These are phyloP conservation scores for Phytophthora palmivora DNA, from an alignment of 352 stramenopile species.

Conservation along the genomic window DNA sequence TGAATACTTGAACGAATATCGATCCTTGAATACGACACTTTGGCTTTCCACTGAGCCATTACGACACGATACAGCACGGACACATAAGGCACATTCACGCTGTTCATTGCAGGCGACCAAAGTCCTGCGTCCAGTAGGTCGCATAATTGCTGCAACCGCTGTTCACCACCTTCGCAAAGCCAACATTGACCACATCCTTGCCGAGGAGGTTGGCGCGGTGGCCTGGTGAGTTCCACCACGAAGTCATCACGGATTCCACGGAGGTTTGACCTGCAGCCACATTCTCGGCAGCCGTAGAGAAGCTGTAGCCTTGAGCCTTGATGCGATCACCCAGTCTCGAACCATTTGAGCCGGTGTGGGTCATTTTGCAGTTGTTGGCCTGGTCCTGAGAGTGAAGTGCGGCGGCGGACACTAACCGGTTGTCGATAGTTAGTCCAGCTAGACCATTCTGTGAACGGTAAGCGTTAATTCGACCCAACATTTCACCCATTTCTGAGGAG, in stretches of 20 bases:
- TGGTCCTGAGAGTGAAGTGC: conserved; percentile 52
- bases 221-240: conserved; percentile 58
- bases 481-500: conserved; percentile 39
- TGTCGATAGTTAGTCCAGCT: conserved; percentile 43
- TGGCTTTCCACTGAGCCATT: conserved; percentile 25
- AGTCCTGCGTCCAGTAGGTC: conserved; percentile 50
- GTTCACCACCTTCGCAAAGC: conserved; percentile 41
- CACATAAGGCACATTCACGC: conserved; percentile 8
- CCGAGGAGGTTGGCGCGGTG: conserved; percentile 55
- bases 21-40: conserved; percentile 13
- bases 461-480: conserved; percentile 55
- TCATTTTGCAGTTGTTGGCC: conserved; percentile 50
- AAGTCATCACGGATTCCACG: conserved; percentile 50
- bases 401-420: conserved; percentile 42
- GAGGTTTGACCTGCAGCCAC: conserved; percentile 52
- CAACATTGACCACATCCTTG: conserved; percentile 33
- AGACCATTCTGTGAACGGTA: conserved; percentile 49
- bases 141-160: conserved; percentile 29
- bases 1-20: conserved; percentile 2
- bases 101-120: conserved; percentile 27
- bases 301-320: conserved; percentile 43
- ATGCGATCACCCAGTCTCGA: conserved; percentile 44
- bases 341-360: conserved; percentile 45
- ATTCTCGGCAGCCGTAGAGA: conserved; percentile 48
- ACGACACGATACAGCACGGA: conserved; percentile 17